Evolutionary conservation across 495 filamentous ascomycete genomes (phyloP), one percentile per base, ranked within the genome.

Genomic region (Xylaria sp.): DNA sequence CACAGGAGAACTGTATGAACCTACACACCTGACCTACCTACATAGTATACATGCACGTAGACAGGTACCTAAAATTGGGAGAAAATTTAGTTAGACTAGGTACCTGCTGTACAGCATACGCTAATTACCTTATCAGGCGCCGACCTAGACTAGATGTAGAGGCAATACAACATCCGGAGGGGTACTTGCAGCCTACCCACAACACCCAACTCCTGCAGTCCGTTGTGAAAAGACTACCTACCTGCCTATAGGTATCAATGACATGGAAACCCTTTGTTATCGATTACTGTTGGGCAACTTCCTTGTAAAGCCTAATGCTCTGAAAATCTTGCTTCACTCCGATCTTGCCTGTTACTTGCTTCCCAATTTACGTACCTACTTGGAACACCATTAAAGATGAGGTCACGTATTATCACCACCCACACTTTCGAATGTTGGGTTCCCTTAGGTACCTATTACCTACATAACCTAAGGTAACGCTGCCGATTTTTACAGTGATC

Each of bases 251-350:
- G n/a, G n/a, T n/a, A n/a, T n/a, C n/a, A n/a, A 48, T 26, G 37
- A 62, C 37, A 41, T n/a, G 17, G 40, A 46, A 63, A 17, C 52
- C 52, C 26, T 55, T 31, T 31, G 26, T 55, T 31, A 31, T 17
- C 26, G 15, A 55, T 55, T 55, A 14, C 52, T 15, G 8, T 55
- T n/a, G n/a, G n/a, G n/a, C 26, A 29, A 31, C 14, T 31, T 55
- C 24, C 52, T 26, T 52, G 14, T 31, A 55, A 29, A 55, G 52
- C 52, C 26, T 31, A 55, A 31, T 53, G 14, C 11, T 55, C 15
- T 31, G 12, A 55, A 55, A 55, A 55, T 55, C 52, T 31, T 31
- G 50, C n/a, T n/a, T n/a, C n/a, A n/a, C n/a, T n/a, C n/a, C n/a
- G n/a, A n/a, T n/a, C n/a, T n/a, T n/a, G n/a, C n/a, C n/a, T n/a